Conservation (phyloP, 176 grass and related monocot genomes). For the Avena atlantica region DNA sequence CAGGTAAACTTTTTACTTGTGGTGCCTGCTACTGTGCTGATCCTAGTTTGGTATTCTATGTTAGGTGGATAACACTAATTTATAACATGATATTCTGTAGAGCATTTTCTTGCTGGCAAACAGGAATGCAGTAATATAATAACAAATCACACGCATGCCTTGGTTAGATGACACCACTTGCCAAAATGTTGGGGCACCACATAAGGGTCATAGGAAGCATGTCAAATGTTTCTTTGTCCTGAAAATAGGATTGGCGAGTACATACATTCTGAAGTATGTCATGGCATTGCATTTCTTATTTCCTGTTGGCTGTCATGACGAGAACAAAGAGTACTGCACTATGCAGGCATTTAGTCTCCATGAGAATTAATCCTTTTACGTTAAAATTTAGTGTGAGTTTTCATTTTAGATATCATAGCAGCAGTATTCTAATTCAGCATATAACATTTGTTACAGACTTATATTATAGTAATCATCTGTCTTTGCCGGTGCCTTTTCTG, state of each 20-base stretch:
- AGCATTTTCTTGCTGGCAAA: background rate
- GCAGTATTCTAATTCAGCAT: background rate
- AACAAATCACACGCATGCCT: background rate
- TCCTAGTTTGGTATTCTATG: constrained; percentile 9
- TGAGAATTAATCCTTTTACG: background rate
- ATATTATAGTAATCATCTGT: background rate
- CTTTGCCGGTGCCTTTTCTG: constrained; percentile 38
- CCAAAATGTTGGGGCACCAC: background rate
- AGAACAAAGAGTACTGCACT: background rate
- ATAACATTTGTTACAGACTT: background rate
- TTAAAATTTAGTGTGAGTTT: constrained; percentile 2
- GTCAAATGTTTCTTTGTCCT: background rate
- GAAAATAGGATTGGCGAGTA: background rate
- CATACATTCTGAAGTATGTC: background rate
- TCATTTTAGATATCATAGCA: background rate
- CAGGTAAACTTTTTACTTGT: constrained; percentile 55
- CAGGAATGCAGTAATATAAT: background rate
- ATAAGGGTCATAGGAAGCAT: background rate
- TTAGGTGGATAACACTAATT: background rate
- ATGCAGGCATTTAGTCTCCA: background rate
- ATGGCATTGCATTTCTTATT: background rate
- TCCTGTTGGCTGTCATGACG: background rate
- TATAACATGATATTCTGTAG: background rate
- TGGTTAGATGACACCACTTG: constrained; percentile 9
- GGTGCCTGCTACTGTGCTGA: background rate